A percentile compares a stretch with the other conserved stretches of the same genome.
phyloP scores from a whole-genome alignment of 1,139 yeast genomes.

The Suhomyces kunorum region DNA sequence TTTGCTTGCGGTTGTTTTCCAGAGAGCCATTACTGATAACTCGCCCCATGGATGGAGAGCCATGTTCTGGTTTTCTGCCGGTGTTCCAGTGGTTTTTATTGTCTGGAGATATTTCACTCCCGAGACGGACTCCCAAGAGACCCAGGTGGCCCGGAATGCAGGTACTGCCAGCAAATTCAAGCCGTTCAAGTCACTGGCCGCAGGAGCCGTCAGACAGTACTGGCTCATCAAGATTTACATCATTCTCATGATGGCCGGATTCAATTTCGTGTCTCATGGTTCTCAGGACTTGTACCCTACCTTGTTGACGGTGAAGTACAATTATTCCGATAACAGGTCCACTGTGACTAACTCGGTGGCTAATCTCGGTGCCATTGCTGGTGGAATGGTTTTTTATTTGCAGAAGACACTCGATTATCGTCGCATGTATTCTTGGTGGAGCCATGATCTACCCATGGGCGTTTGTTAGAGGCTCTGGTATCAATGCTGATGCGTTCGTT shows the following conservation, averaged over 20 bases:
- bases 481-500: conserved; percentile 78
- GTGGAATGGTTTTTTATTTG: conserved; percentile 64
- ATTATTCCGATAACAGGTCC: conserved; percentile 49
- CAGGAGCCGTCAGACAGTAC: conserved; percentile 33
- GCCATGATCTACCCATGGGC: conserved; percentile 77
- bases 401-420: conserved; percentile 50
- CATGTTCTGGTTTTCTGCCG: conserved; percentile 46
- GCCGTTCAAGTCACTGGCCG: conserved; percentile 24
- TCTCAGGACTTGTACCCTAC: conserved; percentile 77
- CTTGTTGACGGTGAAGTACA: conserved; percentile 54
- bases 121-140: conserved; percentile 40
- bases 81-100: conserved; percentile 41
- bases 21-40: conserved; percentile 40
- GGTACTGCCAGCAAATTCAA: conserved; percentile 15
- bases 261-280: conserved; percentile 66
- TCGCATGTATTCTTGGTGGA: conserved; percentile 67
- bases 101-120: conserved; percentile 39
- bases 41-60: conserved; percentile 42
- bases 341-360: conserved; percentile 73
- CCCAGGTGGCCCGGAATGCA: conserved; percentile 21
- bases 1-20: conserved; percentile 44
- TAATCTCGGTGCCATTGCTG: conserved; percentile 66
- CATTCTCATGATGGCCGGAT: conserved; percentile 45
- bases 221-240: conserved; percentile 42
- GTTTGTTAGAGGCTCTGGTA: conserved; percentile 50